Evolutionary conservation across 2,329 filamentous ascomycete species (phyloP), one percentile per base, ranked within the genome.

Genomic region (Dactylellina leptospora): DNA sequence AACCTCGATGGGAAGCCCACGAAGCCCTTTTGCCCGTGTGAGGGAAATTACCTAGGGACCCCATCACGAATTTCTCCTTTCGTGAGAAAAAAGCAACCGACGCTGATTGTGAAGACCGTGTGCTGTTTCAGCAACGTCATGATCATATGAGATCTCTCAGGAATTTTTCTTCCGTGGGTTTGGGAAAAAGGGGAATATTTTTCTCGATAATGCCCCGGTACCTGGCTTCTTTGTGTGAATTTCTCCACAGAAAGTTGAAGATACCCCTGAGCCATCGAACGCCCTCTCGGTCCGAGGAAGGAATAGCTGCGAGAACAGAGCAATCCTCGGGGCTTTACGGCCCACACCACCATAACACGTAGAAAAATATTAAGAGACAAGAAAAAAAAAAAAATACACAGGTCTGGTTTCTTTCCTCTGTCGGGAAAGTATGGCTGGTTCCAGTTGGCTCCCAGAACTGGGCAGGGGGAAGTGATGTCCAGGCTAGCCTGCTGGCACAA

Each of bases 361-460:
- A 45, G 40, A 45, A 22, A 45, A 9, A 22, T 20, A 45, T 18
- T 10, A 45, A 45, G 16, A 4, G 6, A n/a, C 18, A n/a, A 4
- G 6, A 40, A 40, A 40, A 16, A 40, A 40, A 40, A 11, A 33
- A 36, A 53, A 36, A 44, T 25, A 54, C 25, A 27, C 11, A 18
- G 61, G 38, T 55, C 27, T 50, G n/a, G 25, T 48, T 54, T 48
- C 36, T 64, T 66, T 53, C 53, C 42, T 42, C 40, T 28, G 59
- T 72, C 68, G 68, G 68, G 68, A 72, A 60, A 60, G 59, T 55
- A 38, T 72, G 59, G 51, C 59, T 64, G 59, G 68, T 72, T 72
- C 68, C 68, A 72, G 59, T 64, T 72, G 68, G 68, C 68, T 42
- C 59, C 36, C 40, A 44, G 54, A 51, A 40, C 66, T 71, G 66